Conservation (phyloP, 179 eudicot genomes). For the Gypsophila paniculata region DNA sequence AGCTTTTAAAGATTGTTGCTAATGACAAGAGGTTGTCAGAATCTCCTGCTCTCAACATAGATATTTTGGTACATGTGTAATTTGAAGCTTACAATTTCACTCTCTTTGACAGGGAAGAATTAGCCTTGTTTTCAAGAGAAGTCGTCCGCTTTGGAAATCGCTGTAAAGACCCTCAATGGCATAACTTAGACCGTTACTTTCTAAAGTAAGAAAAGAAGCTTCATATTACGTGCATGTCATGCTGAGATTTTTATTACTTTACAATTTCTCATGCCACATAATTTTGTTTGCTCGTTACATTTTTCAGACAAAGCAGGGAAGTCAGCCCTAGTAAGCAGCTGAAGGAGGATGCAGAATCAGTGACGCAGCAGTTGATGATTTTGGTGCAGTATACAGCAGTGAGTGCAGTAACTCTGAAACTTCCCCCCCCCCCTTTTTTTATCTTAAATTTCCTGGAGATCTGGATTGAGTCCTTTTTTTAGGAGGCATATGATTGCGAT, state of each 20-base stretch:
- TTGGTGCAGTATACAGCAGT: slow-evolving; percentile 86
- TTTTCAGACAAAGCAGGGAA: slow-evolving; percentile 42
- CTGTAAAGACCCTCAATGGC: slow-evolving; percentile 98
- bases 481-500: neutral
- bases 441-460: neutral
- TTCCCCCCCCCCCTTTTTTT: neutral
- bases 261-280: slow-evolving; percentile 1
- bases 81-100: slow-evolving; percentile 9
- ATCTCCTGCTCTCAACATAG: neutral
- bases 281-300: neutral
- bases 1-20: slow-evolving; percentile 73
- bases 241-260: neutral
- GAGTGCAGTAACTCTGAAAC: slow-evolving; percentile 29
- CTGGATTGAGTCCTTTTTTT: neutral
- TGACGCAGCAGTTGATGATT: slow-evolving; percentile 54
- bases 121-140: slow-evolving; percentile 70
- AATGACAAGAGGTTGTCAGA: slow-evolving; percentile 65
- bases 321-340: slow-evolving; percentile 50
- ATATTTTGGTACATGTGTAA: neutral
- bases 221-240: neutral
- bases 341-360: slow-evolving; percentile 66
- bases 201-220: slow-evolving; percentile 47
- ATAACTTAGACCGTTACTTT: slow-evolving; percentile 89
- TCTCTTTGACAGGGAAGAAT: slow-evolving; percentile 65
- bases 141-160: slow-evolving; percentile 94